phyloP scores from a whole-genome alignment of 2,329 filamentous ascomycete species.

The Akanthomyces muscarius region DNA sequence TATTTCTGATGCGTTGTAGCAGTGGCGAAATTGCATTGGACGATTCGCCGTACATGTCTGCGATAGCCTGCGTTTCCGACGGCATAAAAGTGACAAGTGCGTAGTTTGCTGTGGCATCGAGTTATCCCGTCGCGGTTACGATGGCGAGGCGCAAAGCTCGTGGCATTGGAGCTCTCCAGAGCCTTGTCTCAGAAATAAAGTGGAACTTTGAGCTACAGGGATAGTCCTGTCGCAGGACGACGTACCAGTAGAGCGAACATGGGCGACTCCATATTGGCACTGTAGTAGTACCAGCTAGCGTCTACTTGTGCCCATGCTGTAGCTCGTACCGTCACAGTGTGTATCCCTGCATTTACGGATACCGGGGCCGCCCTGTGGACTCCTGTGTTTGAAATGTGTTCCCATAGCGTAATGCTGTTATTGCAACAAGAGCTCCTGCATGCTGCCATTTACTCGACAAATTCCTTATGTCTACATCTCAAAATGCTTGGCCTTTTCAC shows the following conservation, averaged over 20 bases:
- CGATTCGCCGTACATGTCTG: not conserved
- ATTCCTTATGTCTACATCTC: not conserved
- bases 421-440: not conserved
- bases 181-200: not conserved
- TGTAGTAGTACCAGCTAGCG: not conserved
- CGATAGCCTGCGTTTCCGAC: not conserved
- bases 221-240: not conserved
- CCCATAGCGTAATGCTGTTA: not conserved
- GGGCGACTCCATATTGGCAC: not conserved
- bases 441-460: not conserved
- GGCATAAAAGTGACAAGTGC: not conserved
- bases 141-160: not conserved
- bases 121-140: not conserved
- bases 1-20: slow-evolving; percentile 71
- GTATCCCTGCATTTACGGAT: not conserved
- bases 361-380: not conserved
- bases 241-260: not conserved
- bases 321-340: slow-evolving; percentile 1
- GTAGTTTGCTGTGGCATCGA: not conserved
- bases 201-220: not conserved
- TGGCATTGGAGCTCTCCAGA: not conserved
- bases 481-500: not conserved
- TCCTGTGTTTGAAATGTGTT: slow-evolving; percentile 16
- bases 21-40: slow-evolving; percentile 30
- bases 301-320: not conserved